Conservation (phyloP, 495 filamentous ascomycete species). For the Penicillium herquei region DNA sequence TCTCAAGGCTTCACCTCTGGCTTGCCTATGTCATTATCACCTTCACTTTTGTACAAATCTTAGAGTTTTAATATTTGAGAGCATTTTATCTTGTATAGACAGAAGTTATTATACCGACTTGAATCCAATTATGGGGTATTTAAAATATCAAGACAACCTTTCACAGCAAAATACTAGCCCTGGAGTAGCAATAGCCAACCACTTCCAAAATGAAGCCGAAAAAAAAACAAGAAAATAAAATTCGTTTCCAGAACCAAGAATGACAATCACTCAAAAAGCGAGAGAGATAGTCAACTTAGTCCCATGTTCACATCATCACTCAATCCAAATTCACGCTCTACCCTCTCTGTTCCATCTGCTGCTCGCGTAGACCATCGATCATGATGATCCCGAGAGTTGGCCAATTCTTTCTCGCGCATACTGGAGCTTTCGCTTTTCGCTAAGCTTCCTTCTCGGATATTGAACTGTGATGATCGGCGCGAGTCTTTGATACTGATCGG, state of each 20-base stretch:
- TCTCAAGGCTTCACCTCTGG: no score
- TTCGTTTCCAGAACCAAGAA: not conserved
- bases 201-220: not conserved
- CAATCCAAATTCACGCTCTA: constrained; percentile 45
- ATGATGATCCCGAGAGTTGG: constrained; percentile 48
- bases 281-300: constrained; percentile 37
- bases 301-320: constrained; percentile 56
- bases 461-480: constrained; percentile 30
- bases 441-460: constrained; percentile 31
- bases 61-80: not conserved
- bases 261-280: no score
- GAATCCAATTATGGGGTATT: not conserved
- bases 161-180: not conserved
- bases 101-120: not conserved
- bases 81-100: not conserved
- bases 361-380: constrained; percentile 44
- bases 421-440: constrained; percentile 43
- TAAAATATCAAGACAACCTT: not conserved
- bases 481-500: constrained; percentile 36
- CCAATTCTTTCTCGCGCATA: constrained; percentile 46
- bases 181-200: not conserved
- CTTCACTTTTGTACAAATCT: no score
- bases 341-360: constrained; percentile 40
- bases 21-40: no score
- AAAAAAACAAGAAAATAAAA: not conserved